Evolutionary conservation across 148 eudicot species (phyloP).

Genomic region (Amaranthus hypochondriacus): DNA sequence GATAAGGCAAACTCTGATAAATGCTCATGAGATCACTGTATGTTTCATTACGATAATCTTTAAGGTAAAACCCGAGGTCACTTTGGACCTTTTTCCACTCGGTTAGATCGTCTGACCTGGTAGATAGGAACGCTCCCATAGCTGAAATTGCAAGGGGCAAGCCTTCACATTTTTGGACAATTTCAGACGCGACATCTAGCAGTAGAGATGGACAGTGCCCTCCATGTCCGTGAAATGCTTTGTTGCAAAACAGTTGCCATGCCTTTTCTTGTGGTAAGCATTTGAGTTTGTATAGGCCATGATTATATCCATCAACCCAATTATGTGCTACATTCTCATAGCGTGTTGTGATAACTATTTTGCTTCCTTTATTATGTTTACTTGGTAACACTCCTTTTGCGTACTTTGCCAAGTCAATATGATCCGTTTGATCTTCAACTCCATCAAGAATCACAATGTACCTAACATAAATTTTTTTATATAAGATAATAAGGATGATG

Average conservation of each 20-base stretch:
- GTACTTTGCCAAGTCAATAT: slow-evolving; percentile 8
- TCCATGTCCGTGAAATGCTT: neutral
- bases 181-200: neutral
- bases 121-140: slow-evolving; percentile 26
- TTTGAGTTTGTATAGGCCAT: slow-evolving; percentile 11
- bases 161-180: slow-evolving; percentile 39
- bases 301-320: slow-evolving; percentile 10
- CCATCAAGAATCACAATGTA: slow-evolving; percentile 26
- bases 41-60: neutral
- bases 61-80: slow-evolving; percentile 16
- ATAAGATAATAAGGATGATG: neutral
- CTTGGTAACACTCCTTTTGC: slow-evolving; percentile 10
- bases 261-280: slow-evolving; percentile 9
- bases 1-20: slow-evolving; percentile 14
- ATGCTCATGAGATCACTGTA: slow-evolving; percentile 12
- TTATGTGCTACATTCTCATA: slow-evolving; percentile 15
- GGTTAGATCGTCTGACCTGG: neutral
- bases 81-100: slow-evolving; percentile 33
- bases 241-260: slow-evolving; percentile 21
- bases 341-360: slow-evolving; percentile 25
- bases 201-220: neutral
- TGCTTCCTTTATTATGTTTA: slow-evolving; percentile 14
- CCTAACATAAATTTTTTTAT: neutral
- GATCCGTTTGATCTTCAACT: slow-evolving; percentile 8
- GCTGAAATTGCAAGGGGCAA: slow-evolving; percentile 30